phyloP scores from a whole-genome alignment of 768 basidiomycete species.

The Pulveroboletus ravenelii region DNA sequence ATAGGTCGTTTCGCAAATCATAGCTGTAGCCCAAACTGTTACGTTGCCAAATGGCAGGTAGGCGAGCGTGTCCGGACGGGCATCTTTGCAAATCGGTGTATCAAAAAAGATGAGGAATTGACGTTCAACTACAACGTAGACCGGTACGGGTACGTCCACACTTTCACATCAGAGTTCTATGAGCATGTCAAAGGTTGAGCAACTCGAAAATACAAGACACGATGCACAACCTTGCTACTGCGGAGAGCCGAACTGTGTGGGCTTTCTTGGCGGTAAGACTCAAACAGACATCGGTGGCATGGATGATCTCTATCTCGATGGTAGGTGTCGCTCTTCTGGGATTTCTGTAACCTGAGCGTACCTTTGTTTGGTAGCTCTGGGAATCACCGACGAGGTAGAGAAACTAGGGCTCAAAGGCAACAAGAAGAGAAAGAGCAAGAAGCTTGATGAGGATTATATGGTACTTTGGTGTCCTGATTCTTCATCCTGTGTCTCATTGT shows the following conservation, averaged over 20 bases:
- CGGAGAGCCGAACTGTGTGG: constrained; percentile 92
- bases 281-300: constrained; percentile 94
- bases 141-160: constrained; percentile 80
- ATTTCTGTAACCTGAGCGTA: not conserved
- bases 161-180: not conserved
- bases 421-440: constrained; percentile 87
- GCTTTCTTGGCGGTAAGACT: constrained; percentile 95
- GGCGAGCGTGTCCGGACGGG: constrained; percentile 91
- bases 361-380: constrained; percentile 57
- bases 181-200: not conserved
- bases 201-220: constrained; percentile 48
- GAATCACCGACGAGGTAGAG: constrained; percentile 90
- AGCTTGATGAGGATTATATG: constrained; percentile 91
- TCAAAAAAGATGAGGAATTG: constrained; percentile 79
- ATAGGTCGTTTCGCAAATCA: constrained; percentile 98
- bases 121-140: constrained; percentile 99
- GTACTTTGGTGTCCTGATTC: constrained; percentile 37
- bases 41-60: constrained; percentile 97
- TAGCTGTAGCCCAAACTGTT: constrained; percentile 96
- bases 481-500: constrained; percentile 1
- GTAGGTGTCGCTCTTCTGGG: constrained; percentile 33
- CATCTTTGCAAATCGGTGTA: constrained; percentile 85
- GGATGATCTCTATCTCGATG: constrained; percentile 93
- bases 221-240: constrained; percentile 94
- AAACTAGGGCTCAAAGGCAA: constrained; percentile 75